These are phyloP conservation scores for Gleditsia sinensis DNA, from an alignment of 306 rosid species.

Conservation along the genomic window DNA sequence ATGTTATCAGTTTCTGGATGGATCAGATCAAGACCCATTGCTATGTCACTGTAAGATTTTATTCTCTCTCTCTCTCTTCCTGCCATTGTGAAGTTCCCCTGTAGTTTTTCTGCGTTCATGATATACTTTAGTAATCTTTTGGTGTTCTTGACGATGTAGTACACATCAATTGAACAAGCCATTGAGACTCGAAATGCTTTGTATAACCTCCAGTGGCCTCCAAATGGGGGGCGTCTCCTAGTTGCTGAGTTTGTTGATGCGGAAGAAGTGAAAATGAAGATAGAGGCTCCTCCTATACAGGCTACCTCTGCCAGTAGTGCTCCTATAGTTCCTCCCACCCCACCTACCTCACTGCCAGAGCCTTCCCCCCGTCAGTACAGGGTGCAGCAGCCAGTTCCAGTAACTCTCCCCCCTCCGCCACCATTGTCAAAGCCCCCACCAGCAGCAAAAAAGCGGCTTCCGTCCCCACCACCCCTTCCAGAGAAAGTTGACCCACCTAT, in stretches of 20 bases:
- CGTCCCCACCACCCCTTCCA: conserved; percentile 75
- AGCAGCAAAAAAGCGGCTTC: conserved; percentile 68
- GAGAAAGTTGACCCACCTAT: conserved; percentile 81
- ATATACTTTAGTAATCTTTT: conserved; percentile 1
- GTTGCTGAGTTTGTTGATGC: conserved; percentile 87
- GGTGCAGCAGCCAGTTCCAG: conserved; percentile 48
- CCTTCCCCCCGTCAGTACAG: conserved; percentile 46
- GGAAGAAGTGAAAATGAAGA: conserved; percentile 74
- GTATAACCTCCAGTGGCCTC: conserved; percentile 96
- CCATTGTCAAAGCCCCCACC: conserved; percentile 58
- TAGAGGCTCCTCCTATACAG: conserved; percentile 66
- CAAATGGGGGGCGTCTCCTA: conserved; percentile 89
- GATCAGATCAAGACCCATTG: conserved; percentile 99
- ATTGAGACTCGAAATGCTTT: conserved; percentile 84
- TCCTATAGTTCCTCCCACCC: conserved; percentile 51
- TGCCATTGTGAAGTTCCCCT: not conserved
- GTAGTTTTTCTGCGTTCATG: not conserved
- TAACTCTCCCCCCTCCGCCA: conserved; percentile 54
- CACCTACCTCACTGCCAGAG: conserved; percentile 49
- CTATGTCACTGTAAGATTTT: conserved; percentile 82
- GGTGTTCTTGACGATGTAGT: conserved; percentile 53
- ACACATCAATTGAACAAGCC: conserved; percentile 82
- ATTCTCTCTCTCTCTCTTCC: conserved; percentile 20
- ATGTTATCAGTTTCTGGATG: conserved; percentile 88
- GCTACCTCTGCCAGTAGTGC: conserved; percentile 51